A percentile compares a stretch with the other conserved stretches of the same genome.
Evolutionary conservation across 2,329 filamentous ascomycete species (phyloP).

Genomic region (Diaporthe sp.): DNA sequence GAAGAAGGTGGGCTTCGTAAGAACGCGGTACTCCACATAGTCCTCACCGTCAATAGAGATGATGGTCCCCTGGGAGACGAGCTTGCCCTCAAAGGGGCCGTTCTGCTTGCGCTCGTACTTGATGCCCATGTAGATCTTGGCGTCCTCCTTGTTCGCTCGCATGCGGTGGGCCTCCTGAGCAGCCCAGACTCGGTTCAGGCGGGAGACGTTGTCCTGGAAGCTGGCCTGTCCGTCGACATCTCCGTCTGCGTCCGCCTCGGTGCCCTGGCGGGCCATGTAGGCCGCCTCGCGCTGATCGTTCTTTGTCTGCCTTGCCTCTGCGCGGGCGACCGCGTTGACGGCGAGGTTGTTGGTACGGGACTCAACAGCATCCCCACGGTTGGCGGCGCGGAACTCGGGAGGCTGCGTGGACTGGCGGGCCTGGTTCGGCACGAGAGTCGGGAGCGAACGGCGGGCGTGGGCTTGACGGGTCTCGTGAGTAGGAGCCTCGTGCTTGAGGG

Average conservation of each 20-base stretch:
- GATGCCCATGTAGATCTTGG: slow-evolving; percentile 67
- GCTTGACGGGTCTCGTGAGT: slow-evolving; percentile 56
- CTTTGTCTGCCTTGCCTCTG: slow-evolving; percentile 62
- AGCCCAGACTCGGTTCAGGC: slow-evolving; percentile 66
- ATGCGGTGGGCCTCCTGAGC: slow-evolving; percentile 61
- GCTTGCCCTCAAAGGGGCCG: slow-evolving; percentile 70
- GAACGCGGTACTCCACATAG: slow-evolving; percentile 73
- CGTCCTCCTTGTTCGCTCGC: slow-evolving; percentile 57
- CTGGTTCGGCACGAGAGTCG: slow-evolving; percentile 43
- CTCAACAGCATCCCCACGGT: slow-evolving; percentile 44
- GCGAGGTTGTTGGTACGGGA: slow-evolving; percentile 58
- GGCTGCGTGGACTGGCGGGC: slow-evolving; percentile 47
- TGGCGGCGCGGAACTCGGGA: slow-evolving; percentile 47
- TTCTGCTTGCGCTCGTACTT: slow-evolving; percentile 72
- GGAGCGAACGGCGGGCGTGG: slow-evolving; percentile 47
- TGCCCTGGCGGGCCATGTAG: slow-evolving; percentile 35
- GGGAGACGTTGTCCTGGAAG: slow-evolving; percentile 62
- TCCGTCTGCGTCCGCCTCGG: slow-evolving; percentile 14
- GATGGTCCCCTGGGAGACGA: slow-evolving; percentile 71
- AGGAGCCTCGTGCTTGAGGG: slow-evolving; percentile 29
- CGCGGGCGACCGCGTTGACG: slow-evolving; percentile 61
- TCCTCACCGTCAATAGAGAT: slow-evolving; percentile 75
- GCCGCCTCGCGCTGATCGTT: slow-evolving; percentile 57
- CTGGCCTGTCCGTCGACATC: slow-evolving; percentile 36
- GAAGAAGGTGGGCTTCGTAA: slow-evolving; percentile 72